A percentile compares a stretch with the other conserved stretches of the same genome.
Evolutionary conservation across 257 asterid species (phyloP).

Genomic region (Capsicum rhomboideum): DNA sequence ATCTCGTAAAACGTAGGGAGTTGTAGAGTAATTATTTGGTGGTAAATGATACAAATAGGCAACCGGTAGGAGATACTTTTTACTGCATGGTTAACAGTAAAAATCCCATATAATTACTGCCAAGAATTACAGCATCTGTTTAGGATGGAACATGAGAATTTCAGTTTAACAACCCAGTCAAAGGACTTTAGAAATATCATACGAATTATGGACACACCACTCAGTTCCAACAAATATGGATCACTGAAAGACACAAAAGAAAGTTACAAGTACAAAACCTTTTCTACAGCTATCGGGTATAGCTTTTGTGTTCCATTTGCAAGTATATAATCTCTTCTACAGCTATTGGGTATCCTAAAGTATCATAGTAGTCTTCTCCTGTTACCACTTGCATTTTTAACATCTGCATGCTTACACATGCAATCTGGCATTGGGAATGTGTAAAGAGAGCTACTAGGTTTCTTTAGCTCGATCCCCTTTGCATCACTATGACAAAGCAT

Average conservation of each 20-base stretch:
- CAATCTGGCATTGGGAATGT: conserved; percentile 94
- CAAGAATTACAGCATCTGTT: neutral
- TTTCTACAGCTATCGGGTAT: neutral
- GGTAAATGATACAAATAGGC: neutral
- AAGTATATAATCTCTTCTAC: conserved; percentile 4
- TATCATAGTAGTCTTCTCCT: conserved; percentile 27
- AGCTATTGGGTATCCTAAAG: conserved; percentile 1
- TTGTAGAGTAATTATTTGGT: no score
- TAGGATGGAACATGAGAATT: neutral
- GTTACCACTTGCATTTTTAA: conserved; percentile 31
- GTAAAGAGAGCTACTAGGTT: conserved; percentile 70
- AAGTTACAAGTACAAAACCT: neutral
- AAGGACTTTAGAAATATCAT: neutral
- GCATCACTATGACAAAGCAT: conserved; percentile 80
- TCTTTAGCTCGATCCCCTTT: conserved; percentile 75
- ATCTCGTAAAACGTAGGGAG: no score
- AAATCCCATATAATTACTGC: neutral
- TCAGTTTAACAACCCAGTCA: neutral
- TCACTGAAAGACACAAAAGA: neutral
- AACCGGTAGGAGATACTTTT: neutral
- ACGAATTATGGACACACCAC: neutral
- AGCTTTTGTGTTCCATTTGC: neutral
- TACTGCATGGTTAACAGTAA: neutral
- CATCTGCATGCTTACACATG: conserved; percentile 64
- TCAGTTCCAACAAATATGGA: neutral